Base-by-base conservation (phyloP, 2,329 filamentous ascomycete genomes). In the Aspergillus bombycis region DNA sequence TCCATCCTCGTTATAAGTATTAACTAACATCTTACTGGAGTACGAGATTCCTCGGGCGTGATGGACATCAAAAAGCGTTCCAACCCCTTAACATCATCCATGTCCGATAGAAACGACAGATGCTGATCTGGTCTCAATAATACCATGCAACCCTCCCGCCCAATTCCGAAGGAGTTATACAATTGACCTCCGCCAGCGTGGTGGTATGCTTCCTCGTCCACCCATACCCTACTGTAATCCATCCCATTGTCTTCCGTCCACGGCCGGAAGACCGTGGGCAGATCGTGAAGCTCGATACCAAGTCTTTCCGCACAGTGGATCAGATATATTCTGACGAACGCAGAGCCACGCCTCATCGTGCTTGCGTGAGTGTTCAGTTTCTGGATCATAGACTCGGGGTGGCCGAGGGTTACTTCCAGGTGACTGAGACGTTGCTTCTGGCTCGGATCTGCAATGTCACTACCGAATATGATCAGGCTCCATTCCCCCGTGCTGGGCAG, bases 51-150 rank as follows among this genome's bases (percentile, higher is more conserved):
- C 30, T 32, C 30, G 8, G 30, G 30, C 30, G 30, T 32, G 30
- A 32, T 32, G 30, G 30, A 32, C 30, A 10, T 32, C 46, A 56
- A 10, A 32, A 59, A 62, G 4, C 16, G 6, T 34, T 64, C 36
- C 4, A 56, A 32, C 0, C 36, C 41, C 1, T 62, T 12, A 2
- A 48, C 23, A 46, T 62, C 50, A 12, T 62, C 54, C 19, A 62
- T 46, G 21, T 28, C 21, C 4, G 55, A 53, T 19, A 62, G n/a
- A 48, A 62, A 75, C 8, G 66, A 63, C 36, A 91, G 84, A 74
- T 92, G 88, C 71, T 90, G 88, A 78, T 92, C 90, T 2, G 90
- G 90, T 56, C 90, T 76, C 2, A 88, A 78, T 1, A 89, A 78
- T 0, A 90, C 83, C 4, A 88, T 77, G 65, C 85, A 87, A 0